Base-by-base conservation (phyloP, 75 land plant species). In the Sequoiadendron giganteum region DNA sequence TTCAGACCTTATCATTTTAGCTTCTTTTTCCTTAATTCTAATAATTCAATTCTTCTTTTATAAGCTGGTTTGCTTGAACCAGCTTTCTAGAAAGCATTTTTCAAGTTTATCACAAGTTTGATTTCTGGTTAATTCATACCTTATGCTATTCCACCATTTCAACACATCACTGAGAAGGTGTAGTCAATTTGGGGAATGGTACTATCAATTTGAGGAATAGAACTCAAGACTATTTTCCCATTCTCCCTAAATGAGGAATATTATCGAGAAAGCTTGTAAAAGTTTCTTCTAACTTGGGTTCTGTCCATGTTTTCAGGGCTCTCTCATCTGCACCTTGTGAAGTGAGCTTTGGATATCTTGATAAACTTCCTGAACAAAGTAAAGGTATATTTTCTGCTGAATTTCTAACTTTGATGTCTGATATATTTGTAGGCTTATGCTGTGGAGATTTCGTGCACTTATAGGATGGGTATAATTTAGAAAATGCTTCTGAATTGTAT, bases 381-480 rank as follows among this genome's bases (percentile, higher is more conserved):
- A 81, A 10, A 81, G 83, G 83, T 81, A 43, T 42, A 45, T 28
- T 21, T 45, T 81, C 28, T 25, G 83, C n/a, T 81, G 83, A 81
- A 81, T 42, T 81, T 81, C 49, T 42, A 1, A 11, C 3, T 81
- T 45, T 81, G 30, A 25, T 45, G n/a, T 38, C 18, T 1, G 45
- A 40, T 40, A 78, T 18, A 76, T 76, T 78, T 7, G 9, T 39
- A 38, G 25, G 34, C 30, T 34, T 75, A 76, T 36, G 81, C 7
- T 5, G 19, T 78, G 43, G 81, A 78, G 7, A 40, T 78, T 39
- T 78, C 1, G 11, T 78, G 36, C 42, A 78, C 42, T 78, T 38
- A 39, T 78, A 7, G 14, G 81, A 40, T 78, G 81, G 81, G 10
- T 38, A 8, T 16, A 78, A 78, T 15, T 78, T 6, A 78, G 25